Evolutionary conservation across 1,284 basidiomycete species (phyloP).

Genomic region (Ceratobasidium sp.): DNA sequence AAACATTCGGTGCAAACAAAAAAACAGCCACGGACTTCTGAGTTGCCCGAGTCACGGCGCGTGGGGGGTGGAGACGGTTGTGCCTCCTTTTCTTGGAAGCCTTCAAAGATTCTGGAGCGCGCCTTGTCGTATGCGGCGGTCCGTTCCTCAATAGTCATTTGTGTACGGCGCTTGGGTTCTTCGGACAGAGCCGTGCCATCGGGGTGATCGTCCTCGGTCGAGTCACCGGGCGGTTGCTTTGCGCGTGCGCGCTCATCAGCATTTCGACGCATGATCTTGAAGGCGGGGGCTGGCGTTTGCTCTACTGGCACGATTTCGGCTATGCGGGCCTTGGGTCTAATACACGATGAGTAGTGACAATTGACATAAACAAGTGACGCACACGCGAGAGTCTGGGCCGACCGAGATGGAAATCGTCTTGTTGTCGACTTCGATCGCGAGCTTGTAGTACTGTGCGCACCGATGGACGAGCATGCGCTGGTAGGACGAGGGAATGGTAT

Average conservation of each 20-base stretch:
- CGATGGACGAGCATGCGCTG: constrained; percentile 82
- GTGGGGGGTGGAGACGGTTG: constrained; percentile 69
- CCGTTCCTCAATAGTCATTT: constrained; percentile 77
- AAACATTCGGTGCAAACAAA: constrained; percentile 2
- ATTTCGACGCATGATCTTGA: constrained; percentile 81
- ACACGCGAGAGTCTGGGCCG: constrained; percentile 74
- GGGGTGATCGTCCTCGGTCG: constrained; percentile 32
- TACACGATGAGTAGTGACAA: constrained; percentile 19
- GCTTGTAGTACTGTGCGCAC: constrained; percentile 77
- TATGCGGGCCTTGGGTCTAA: constrained; percentile 68
- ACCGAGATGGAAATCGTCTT: constrained; percentile 66
- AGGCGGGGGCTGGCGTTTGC: constrained; percentile 67
- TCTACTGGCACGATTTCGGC: constrained; percentile 81
- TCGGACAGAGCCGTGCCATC: constrained; percentile 30
- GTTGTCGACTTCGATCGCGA: constrained; percentile 70
- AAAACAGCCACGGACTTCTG: constrained; percentile 60
- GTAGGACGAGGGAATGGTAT: constrained; percentile 73
- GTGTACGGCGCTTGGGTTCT: constrained; percentile 50
- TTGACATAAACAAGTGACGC: constrained; percentile 45
- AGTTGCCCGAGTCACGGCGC: constrained; percentile 61
- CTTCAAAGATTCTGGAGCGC: constrained; percentile 80
- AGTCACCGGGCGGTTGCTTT: constrained; percentile 29
- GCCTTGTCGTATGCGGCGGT: constrained; percentile 84
- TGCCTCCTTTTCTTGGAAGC: constrained; percentile 74
- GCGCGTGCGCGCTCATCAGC: constrained; percentile 43